Conservation (phyloP, 2,329 filamentous ascomycete species). For the Venturiaceae sp. region DNA sequence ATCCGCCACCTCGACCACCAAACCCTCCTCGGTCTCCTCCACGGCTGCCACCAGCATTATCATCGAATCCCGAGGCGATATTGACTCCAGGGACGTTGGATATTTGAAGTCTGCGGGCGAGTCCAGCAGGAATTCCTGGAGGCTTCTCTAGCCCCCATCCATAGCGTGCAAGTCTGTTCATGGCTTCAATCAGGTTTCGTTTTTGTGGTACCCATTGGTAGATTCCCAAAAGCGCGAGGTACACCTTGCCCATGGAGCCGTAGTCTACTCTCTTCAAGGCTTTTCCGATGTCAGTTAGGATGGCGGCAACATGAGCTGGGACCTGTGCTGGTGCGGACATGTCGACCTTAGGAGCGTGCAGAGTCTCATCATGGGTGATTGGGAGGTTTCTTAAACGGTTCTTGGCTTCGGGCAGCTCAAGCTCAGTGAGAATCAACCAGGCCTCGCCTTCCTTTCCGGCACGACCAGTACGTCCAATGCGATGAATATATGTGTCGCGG, state of each 20-base stretch:
- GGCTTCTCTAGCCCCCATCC: slow-evolving; percentile 37
- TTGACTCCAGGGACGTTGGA: background rate
- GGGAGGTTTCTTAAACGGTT: slow-evolving; percentile 49
- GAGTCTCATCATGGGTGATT: slow-evolving; percentile 43
- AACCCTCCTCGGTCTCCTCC: slow-evolving; percentile 49
- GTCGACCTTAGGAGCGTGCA: slow-evolving; percentile 42
- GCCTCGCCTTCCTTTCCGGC: slow-evolving; percentile 65
- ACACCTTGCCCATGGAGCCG: slow-evolving; percentile 37
- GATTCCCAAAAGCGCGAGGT: slow-evolving; percentile 48
- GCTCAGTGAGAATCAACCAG: slow-evolving; percentile 53
- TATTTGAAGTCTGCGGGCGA: slow-evolving; percentile 10
- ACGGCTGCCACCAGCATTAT: slow-evolving; percentile 36
- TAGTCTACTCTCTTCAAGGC: slow-evolving; percentile 35
- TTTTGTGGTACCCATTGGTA: slow-evolving; percentile 33
- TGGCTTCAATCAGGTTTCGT: slow-evolving; percentile 28
- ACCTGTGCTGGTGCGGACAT: slow-evolving; percentile 30
- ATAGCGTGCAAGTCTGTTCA: slow-evolving; percentile 34
- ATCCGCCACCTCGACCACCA: slow-evolving; percentile 39
- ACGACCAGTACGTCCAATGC: slow-evolving; percentile 46
- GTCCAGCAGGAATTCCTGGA: slow-evolving; percentile 23
- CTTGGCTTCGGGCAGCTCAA: slow-evolving; percentile 42
- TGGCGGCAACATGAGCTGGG: slow-evolving; percentile 29
- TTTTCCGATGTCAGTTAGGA: slow-evolving; percentile 34
- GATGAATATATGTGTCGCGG: slow-evolving; percentile 40
- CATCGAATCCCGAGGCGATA: slow-evolving; percentile 19